Conservation (phyloP, 2,329 filamentous ascomycete genomes). For the Clonostachys byssicola region DNA sequence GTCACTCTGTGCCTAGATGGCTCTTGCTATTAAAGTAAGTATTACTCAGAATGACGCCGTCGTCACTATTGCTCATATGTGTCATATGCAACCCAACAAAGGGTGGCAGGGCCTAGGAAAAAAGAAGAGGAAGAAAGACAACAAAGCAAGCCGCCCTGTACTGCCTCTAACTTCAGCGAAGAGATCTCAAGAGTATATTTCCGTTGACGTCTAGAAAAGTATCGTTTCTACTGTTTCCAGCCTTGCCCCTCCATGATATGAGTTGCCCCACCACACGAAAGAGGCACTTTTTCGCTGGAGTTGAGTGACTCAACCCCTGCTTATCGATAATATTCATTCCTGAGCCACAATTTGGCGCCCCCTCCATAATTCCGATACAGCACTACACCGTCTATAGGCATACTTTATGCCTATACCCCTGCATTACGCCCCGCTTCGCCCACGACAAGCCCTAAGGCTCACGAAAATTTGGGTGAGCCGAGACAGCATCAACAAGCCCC, state of each 20-base stretch:
- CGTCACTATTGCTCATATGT: conserved; percentile 1
- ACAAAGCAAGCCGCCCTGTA: no score
- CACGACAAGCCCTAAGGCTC: conserved; percentile 6
- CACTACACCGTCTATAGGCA: background rate
- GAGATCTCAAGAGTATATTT: no score
- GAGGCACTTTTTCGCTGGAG: background rate
- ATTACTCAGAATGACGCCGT: conserved; percentile 3
- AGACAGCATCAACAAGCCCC: conserved; percentile 1
- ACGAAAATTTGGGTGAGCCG: conserved; percentile 4
- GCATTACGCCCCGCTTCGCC: conserved; percentile 1
- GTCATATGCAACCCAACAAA: no score
- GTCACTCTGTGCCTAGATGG: no score
- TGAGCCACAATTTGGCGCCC: background rate
- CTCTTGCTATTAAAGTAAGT: background rate
- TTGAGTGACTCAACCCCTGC: no score
- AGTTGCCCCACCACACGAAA: conserved; percentile 13
- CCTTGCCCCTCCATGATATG: no score
- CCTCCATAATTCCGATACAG: conserved; percentile 1
- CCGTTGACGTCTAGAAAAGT: no score
- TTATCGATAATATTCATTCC: no score
- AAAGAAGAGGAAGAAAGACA: no score
- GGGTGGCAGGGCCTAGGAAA: no score
- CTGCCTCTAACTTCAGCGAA: no score
- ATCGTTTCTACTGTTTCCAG: no score
- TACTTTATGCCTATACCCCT: conserved; percentile 1